Evolutionary conservation across 1,284 basidiomycete genomes (phyloP), one percentile per base, ranked within the genome.

Genomic region (Melampsora occidentalis): DNA sequence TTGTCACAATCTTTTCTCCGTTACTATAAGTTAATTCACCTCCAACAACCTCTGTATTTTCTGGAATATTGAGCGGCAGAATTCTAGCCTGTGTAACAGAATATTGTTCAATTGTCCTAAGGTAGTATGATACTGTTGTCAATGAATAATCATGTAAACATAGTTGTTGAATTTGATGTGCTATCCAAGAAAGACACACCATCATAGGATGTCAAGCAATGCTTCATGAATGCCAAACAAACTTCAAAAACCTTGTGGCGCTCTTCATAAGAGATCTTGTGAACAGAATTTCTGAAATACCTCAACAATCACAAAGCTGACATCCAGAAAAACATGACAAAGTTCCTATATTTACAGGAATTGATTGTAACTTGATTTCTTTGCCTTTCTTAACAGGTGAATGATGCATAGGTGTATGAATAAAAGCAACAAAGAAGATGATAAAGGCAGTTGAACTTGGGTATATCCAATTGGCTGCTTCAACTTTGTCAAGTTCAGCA

Each of bases 361-460:
- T 76, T 22, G 75, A 76, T 59, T 69, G 68, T 9, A 76, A 59
- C 59, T 76, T 67, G 9, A 70, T 57, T 35, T 76, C 83, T 10
- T 79, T 67, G 25, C 88, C 86, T 70, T 88, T 87, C 71, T 87
- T 86, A 39, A 89, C 80, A 0, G 87, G 86, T 5, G 89, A 85
- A 61, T 87, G 87, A 82, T 91, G 91, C 0, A 79, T 57, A 48
- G 89, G 87, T 4, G 91, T 88, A 83, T 93, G 91, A 39, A 83
- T 86, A 69, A 98, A 86, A 0, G 91, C 90, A 75, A 88, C 87
- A 73, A 99, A 88, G 73, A 98, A 88, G 78, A 88, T 88, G 71
- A 97, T 84, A 85, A 97, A 96, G 0, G 93, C 90, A 14, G 93
- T 90, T 0, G 94, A 95, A 5, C 91, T 88, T 0, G 94, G 93